Percentiles rank a stretch among this genome's conserved stretches.
phyloP scores from a whole-genome alignment of 2,329 filamentous ascomycete species.

The Ophidiomyces ophidiicola region DNA sequence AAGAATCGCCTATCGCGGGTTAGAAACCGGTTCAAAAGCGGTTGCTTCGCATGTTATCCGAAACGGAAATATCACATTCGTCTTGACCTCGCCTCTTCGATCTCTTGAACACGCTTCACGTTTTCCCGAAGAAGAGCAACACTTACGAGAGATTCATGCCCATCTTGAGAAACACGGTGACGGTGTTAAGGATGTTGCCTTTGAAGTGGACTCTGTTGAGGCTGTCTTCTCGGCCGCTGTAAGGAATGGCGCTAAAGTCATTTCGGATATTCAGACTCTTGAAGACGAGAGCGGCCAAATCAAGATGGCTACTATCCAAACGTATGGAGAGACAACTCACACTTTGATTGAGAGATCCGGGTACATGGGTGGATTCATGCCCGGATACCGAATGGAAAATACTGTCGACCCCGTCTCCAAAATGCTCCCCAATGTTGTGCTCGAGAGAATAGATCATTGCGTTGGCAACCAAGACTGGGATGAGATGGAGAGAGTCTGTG shows the following conservation, averaged over 20 bases:
- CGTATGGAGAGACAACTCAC: slow-evolving; percentile 92
- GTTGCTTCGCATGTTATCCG: slow-evolving; percentile 64
- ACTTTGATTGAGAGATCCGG: slow-evolving; percentile 63
- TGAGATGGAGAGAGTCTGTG: slow-evolving; percentile 59
- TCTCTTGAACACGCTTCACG: slow-evolving; percentile 52
- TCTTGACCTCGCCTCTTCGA: slow-evolving; percentile 40
- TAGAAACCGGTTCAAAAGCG: slow-evolving; percentile 74
- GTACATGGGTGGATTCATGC: slow-evolving; percentile 69
- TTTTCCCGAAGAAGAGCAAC: slow-evolving; percentile 46
- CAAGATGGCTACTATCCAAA: slow-evolving; percentile 66
- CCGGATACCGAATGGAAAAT: slow-evolving; percentile 56
- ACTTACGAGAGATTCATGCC: slow-evolving; percentile 62
- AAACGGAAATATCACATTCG: slow-evolving; percentile 34
- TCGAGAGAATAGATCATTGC: slow-evolving; percentile 83
- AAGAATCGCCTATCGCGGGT: slow-evolving; percentile 68
- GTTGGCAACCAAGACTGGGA: slow-evolving; percentile 96
- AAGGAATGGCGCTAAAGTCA: slow-evolving; percentile 32
- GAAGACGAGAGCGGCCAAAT: slow-evolving; percentile 54
- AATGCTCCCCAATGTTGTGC: slow-evolving; percentile 50
- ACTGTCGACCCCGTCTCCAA: slow-evolving; percentile 35
- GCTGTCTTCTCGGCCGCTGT: slow-evolving; percentile 67
- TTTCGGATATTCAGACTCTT: slow-evolving; percentile 43
- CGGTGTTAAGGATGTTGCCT: slow-evolving; percentile 88
- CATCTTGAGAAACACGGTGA: slow-evolving; percentile 84
- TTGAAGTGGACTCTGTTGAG: slow-evolving; percentile 81